A percentile compares a stretch with the other conserved stretches of the same genome.
These are phyloP conservation scores for Leucocoprinus leucothites DNA, from an alignment of 768 basidiomycete genomes.

Conservation along the genomic window DNA sequence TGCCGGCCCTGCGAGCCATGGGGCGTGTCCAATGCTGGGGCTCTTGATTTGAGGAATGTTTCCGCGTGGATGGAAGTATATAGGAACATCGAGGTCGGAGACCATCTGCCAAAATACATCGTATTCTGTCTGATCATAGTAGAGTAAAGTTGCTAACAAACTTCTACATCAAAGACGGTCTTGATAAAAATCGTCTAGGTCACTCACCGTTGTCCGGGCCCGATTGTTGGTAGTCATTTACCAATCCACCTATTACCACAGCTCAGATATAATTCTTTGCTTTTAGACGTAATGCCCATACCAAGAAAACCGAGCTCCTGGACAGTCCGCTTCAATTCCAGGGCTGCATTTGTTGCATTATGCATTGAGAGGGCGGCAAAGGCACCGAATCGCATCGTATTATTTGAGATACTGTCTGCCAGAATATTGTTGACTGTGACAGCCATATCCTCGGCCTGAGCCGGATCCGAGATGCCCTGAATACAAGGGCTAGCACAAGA, in stretches of 20 bases:
- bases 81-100: constrained; percentile 33
- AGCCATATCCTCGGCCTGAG: constrained; percentile 29
- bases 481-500: constrained; percentile 36
- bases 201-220: constrained; percentile 33
- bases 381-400: constrained; percentile 36
- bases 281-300: constrained; percentile 2
- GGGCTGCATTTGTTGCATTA: constrained; percentile 36
- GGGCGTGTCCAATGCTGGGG: constrained; percentile 27
- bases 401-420: constrained; percentile 34
- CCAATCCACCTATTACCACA: constrained; percentile 26
- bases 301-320: constrained; percentile 38
- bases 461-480: constrained; percentile 35
- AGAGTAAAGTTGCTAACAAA: constrained; percentile 28
- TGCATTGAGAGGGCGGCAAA: constrained; percentile 44
- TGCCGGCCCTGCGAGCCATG: constrained; percentile 27
- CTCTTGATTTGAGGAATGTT: constrained; percentile 25
- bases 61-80: constrained; percentile 33
- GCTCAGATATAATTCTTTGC: too few relatives aligned
- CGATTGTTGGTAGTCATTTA: constrained; percentile 44
- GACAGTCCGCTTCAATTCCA: constrained; percentile 37
- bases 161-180: neutral
- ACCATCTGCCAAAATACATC: constrained; percentile 35
- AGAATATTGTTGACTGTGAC: constrained; percentile 33
- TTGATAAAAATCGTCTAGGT: neutral
- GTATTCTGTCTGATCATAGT: constrained; percentile 33